These are phyloP conservation scores for Colletotrichum sp. DNA, from an alignment of 2,329 filamentous ascomycete species.

Conservation along the genomic window DNA sequence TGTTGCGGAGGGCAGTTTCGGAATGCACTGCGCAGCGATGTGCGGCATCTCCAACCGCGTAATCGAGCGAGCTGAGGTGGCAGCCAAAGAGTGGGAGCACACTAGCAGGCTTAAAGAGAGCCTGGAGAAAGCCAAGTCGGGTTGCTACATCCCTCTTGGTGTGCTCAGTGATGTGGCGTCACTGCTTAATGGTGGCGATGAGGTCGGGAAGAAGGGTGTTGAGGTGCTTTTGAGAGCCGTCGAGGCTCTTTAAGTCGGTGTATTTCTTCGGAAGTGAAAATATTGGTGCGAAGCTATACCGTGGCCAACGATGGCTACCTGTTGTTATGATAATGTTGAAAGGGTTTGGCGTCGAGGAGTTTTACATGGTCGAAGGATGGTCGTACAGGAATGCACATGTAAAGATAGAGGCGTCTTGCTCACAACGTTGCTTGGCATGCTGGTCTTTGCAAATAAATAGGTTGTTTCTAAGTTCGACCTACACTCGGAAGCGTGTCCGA, in stretches of 20 bases:
- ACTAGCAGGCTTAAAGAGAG: slow-evolving; percentile 90
- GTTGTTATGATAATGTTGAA: background rate
- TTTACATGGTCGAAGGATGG: background rate
- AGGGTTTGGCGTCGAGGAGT: background rate
- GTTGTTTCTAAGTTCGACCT: background rate
- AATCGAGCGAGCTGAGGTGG: slow-evolving; percentile 85
- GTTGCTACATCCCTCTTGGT: slow-evolving; percentile 83
- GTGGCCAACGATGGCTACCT: background rate
- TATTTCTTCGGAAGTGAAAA: background rate
- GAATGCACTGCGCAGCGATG: slow-evolving; percentile 99
- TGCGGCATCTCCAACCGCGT: slow-evolving; percentile 87
- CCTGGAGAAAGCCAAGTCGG: slow-evolving; percentile 78
- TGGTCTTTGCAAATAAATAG: background rate
- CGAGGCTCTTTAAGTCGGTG: slow-evolving; percentile 51
- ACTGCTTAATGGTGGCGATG: slow-evolving; percentile 66
- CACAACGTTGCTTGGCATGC: background rate
- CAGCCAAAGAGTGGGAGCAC: slow-evolving; percentile 93
- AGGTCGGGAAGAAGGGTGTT: slow-evolving; percentile 56
- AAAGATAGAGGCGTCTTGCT: background rate
- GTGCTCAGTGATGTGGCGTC: slow-evolving; percentile 87
- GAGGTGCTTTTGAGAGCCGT: slow-evolving; percentile 66
- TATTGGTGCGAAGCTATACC: background rate
- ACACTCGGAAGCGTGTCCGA: background rate
- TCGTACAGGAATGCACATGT: background rate
- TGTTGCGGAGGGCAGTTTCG: slow-evolving; percentile 94